Evolutionary conservation across 2,329 filamentous ascomycete species (phyloP).

Genomic region (Ophidiomyces ophidiicola): DNA sequence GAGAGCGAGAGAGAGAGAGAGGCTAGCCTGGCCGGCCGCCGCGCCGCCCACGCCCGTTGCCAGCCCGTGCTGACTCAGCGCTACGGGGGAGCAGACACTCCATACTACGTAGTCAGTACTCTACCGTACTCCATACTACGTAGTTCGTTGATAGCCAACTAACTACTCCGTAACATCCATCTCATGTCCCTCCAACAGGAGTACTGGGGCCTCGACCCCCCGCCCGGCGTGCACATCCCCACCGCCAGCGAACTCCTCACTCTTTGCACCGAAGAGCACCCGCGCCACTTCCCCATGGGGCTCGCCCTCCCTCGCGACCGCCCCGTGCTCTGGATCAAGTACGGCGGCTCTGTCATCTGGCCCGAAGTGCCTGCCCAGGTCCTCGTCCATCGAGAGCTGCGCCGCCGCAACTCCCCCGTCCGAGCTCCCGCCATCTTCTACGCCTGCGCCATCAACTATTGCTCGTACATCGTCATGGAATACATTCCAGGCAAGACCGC

Average conservation of each 20-base stretch:
- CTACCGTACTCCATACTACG: no score
- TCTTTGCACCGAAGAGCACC: constrained; percentile 3
- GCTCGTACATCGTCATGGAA: constrained; percentile 11
- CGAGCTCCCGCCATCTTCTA: constrained; percentile 8
- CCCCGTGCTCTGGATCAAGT: constrained; percentile 9
- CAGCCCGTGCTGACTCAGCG: no score
- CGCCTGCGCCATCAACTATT: constrained; percentile 3
- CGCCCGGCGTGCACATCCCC: background rate
- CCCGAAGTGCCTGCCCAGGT: constrained; percentile 6
- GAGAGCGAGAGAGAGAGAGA: background rate
- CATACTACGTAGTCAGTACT: no score
- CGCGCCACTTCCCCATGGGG: background rate
- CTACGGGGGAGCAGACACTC: no score
- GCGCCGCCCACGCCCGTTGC: no score
- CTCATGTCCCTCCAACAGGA: background rate
- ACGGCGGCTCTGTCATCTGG: background rate
- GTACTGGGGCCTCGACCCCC: constrained; percentile 3
- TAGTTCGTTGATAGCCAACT: no score
- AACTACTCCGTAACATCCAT: background rate
- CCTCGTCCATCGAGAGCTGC: constrained; percentile 9
- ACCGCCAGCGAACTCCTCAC: constrained; percentile 4
- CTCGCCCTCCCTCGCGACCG: background rate
- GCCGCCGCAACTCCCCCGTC: background rate
- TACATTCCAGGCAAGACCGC: constrained; percentile 8
- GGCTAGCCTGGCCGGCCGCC: no score